phyloP scores from a whole-genome alignment of 2,329 filamentous ascomycete species.

The Colletotrichum lini region DNA sequence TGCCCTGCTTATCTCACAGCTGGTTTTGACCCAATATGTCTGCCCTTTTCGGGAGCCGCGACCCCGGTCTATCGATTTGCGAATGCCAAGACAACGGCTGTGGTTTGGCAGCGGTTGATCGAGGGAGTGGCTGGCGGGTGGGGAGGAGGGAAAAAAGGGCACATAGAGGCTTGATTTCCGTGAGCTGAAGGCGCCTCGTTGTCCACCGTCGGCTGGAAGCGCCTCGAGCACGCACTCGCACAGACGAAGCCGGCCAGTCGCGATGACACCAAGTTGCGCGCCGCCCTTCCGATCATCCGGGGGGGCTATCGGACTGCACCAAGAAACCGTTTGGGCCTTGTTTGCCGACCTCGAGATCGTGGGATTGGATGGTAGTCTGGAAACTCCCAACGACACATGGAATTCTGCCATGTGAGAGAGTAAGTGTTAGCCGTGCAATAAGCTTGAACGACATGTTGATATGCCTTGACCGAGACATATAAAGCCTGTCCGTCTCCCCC shows the following conservation, averaged over 20 bases:
- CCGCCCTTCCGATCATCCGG: neutral
- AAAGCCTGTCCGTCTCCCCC: neutral
- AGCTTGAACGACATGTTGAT: neutral
- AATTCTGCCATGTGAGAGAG: neutral
- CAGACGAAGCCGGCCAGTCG: constrained; percentile 1
- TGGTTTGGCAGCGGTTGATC: neutral
- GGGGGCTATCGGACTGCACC: neutral
- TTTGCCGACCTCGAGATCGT: neutral
- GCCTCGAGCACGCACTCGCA: neutral
- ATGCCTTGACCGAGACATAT: neutral
- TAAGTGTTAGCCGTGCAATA: neutral
- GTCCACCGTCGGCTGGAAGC: neutral
- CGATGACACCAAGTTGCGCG: constrained; percentile 2
- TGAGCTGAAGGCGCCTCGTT: neutral
- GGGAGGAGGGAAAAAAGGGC: no score
- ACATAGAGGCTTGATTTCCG: neutral
- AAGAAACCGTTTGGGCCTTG: neutral
- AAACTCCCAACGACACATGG: neutral
- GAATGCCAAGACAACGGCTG: neutral
- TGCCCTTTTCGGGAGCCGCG: neutral
- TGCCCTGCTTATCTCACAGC: no score
- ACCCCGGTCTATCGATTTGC: neutral
- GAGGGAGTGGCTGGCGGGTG: neutral
- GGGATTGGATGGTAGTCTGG: neutral
- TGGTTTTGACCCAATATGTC: neutral